Base-by-base conservation (phyloP, 1,284 basidiomycete species). In the Pyrrhoderma noxium region DNA sequence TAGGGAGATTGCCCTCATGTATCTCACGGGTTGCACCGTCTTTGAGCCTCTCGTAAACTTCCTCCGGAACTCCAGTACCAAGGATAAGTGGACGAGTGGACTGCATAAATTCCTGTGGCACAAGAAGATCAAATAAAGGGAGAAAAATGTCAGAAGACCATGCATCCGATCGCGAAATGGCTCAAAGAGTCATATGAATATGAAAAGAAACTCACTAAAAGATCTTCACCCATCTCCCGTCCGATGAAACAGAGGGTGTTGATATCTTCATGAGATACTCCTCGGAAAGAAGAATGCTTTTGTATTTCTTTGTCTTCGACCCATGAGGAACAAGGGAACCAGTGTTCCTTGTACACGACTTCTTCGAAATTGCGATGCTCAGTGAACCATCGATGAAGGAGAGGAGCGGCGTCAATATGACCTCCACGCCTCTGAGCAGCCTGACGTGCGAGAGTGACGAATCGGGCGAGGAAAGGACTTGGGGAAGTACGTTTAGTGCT, bases 81-180 rank as follows among this genome's bases (percentile, higher is more conserved):
- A 88, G 72, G 1, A 89, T 70, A 38, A 88, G 66, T 25, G 84
- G 81, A n/a, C 81, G 71, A 14, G 76, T 78, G 1, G 80, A 79
- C 51, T 70, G 71, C 41, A 88, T 58, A 59, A 87, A 86, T 9
- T 74, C 70, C 85, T 88, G 55, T 5, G 43, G 38, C 40, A 38
- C 18, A 47, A 47, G 7, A 23, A 16, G 13, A 19, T 42, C 11
- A 21, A 13, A n/a, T 38, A 48, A 40, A 1, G 21, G 19, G 16
- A 37, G 35, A 37, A 11, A 40, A 31, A 40, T 3, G 8, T 23
- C 22, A 13, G 38, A 35, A 25, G 13, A n/a, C n/a, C n/a, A n/a
- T n/a, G n/a, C n/a, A n/a, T n/a, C n/a, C n/a, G n/a, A n/a, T n/a
- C n/a, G n/a, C n/a, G n/a, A n/a, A n/a, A n/a, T n/a, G n/a, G n/a